Conservation (phyloP, 257 asterid genomes). For the Rehmannia glutinosa region DNA sequence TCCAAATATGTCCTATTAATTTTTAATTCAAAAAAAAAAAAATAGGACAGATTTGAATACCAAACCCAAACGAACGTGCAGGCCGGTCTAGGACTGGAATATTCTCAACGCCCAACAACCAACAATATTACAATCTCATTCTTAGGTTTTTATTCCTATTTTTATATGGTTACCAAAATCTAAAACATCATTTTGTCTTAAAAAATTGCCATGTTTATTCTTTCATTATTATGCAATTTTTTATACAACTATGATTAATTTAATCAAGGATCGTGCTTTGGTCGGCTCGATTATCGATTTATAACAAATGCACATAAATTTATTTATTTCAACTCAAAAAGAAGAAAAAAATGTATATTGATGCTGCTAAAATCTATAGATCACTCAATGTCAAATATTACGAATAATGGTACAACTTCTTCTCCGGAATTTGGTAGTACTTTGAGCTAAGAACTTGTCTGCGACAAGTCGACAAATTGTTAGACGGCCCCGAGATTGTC, state of each 20-base stretch:
- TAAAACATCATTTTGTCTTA: constrained; percentile 6
- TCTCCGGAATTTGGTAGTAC: too few relatives aligned
- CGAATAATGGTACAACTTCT: too few relatives aligned
- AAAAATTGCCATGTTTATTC: background rate
- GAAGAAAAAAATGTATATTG: too few relatives aligned
- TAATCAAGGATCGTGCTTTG: constrained; percentile 26
- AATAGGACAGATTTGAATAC: background rate
- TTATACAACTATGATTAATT: background rate
- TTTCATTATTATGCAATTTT: background rate
- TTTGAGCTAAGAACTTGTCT: too few relatives aligned
- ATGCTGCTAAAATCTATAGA: too few relatives aligned
- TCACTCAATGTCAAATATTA: too few relatives aligned
- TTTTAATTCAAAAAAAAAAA: too few relatives aligned
- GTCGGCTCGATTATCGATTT: constrained; percentile 17
- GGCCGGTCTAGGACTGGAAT: constrained; percentile 7
- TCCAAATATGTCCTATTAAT: too few relatives aligned
- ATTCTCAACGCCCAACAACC: constrained; percentile 15
- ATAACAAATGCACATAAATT: background rate
- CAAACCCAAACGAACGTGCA: constrained; percentile 32
- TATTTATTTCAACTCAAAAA: too few relatives aligned
- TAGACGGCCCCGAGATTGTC: too few relatives aligned
- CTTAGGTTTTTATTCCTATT: constrained; percentile 3
- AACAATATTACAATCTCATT: constrained; percentile 16
- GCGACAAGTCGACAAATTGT: too few relatives aligned
- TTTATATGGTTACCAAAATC: constrained; percentile 1